These are phyloP conservation scores for Pythium pectinolyticum DNA, from an alignment of 352 stramenopile species.

Conservation along the genomic window DNA sequence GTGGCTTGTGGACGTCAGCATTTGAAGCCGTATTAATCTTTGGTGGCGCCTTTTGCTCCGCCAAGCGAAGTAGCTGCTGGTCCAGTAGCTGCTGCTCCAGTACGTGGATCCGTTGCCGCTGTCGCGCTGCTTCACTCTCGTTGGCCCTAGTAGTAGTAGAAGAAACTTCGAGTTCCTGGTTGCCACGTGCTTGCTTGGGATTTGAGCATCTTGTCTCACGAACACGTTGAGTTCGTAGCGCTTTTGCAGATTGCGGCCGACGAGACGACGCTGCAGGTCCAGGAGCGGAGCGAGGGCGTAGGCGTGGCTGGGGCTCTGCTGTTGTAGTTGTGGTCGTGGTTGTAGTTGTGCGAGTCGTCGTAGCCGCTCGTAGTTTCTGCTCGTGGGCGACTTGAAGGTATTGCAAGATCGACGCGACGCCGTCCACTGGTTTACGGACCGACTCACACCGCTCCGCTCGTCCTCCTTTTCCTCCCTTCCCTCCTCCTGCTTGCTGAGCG, in stretches of 20 bases:
- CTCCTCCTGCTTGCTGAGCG: not conserved
- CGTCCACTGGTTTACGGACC: slow-evolving; percentile 34
- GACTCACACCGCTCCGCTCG: slow-evolving; percentile 8
- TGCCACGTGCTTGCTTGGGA: not conserved
- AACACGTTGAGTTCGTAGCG: not conserved
- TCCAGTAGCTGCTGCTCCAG: slow-evolving; percentile 70
- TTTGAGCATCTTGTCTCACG: not conserved
- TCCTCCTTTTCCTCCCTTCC: not conserved
- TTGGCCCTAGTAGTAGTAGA: too few species aligned
- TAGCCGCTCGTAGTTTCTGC: slow-evolving; percentile 16
- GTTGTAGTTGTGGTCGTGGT: too few species aligned
- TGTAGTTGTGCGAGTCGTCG: not conserved
- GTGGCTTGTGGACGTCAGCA: not conserved
- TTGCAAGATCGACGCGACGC: slow-evolving; percentile 43
- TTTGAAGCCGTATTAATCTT: not conserved
- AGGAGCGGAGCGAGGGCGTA: too few species aligned
- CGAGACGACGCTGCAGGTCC: not conserved
- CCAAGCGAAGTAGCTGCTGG: slow-evolving; percentile 45
- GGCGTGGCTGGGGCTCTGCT: too few species aligned
- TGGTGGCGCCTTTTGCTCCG: slow-evolving; percentile 1
- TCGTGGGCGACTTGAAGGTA: slow-evolving; percentile 47
- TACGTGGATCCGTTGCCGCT: slow-evolving; percentile 56
- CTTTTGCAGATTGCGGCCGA: slow-evolving; percentile 19
- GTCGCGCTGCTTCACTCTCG: slow-evolving; percentile 30
- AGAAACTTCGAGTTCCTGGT: too few species aligned